Evolutionary conservation across 192 early-diverging fungal genomes (phyloP).

Genomic region (Cetraspora pellucida): DNA sequence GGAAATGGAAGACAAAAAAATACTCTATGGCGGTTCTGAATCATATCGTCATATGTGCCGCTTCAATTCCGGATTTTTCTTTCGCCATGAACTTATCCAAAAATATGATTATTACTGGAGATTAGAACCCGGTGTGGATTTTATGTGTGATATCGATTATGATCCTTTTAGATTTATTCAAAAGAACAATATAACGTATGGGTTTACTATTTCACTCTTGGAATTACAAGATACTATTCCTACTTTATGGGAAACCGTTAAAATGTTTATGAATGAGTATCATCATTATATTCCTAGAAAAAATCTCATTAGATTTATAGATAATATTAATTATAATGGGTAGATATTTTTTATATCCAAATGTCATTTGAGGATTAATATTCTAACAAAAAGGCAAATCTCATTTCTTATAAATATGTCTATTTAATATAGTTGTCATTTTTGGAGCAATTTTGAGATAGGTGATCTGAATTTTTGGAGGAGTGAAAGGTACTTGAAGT

Average conservation of each 20-base stretch:
- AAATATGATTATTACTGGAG: constrained; percentile 84
- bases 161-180: constrained; percentile 82
- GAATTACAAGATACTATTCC: constrained; percentile 71
- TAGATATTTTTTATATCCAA: background rate
- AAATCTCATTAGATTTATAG: constrained; percentile 59
- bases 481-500: constrained; percentile 65
- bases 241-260: constrained; percentile 71
- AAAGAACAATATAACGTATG: constrained; percentile 72
- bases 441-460: constrained; percentile 92
- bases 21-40: constrained; percentile 74
- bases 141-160: constrained; percentile 77
- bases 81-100: constrained; percentile 66
- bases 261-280: constrained; percentile 54
- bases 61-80: constrained; percentile 80
- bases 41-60: constrained; percentile 91
- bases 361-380: background rate
- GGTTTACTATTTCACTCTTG: constrained; percentile 69
- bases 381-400: background rate
- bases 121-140: constrained; percentile 80
- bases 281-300: constrained; percentile 53
- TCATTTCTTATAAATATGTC: background rate
- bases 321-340: constrained; percentile 40
- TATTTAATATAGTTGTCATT: constrained; percentile 52
- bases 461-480: constrained; percentile 71
- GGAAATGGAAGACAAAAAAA: constrained; percentile 59